Conservation (phyloP, 2,329 filamentous ascomycete species). For the Penicillium thymicola region DNA sequence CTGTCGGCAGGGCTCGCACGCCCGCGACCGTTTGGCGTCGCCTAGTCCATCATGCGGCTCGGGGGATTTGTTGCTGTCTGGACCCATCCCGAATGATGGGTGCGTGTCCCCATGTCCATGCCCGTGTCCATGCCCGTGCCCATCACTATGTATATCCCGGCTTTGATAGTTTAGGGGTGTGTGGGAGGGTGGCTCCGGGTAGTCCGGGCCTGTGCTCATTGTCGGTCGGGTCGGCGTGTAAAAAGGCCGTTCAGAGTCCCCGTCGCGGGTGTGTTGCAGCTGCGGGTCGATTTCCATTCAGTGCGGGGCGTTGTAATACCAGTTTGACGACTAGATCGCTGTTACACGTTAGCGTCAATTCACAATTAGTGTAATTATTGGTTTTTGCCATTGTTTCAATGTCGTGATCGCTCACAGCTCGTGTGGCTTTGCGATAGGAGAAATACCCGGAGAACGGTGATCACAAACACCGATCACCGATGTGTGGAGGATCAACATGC, state of each 20-base stretch:
- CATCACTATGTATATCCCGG: background rate
- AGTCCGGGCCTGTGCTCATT: slow-evolving; percentile 16
- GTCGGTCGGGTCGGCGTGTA: slow-evolving; percentile 11
- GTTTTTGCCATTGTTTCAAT: background rate
- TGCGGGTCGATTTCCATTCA: slow-evolving; percentile 37
- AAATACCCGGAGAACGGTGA: slow-evolving; percentile 17
- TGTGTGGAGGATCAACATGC: slow-evolving; percentile 3
- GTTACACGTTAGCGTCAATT: background rate
- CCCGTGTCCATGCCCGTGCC: background rate
- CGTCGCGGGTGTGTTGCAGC: slow-evolving; percentile 22
- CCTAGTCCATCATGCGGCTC: slow-evolving; percentile 22
- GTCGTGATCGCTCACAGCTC: background rate
- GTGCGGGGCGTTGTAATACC: background rate
- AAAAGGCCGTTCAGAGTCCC: slow-evolving; percentile 8
- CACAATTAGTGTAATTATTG: background rate
- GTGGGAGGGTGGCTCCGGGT: slow-evolving; percentile 30
- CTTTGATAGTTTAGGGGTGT: slow-evolving; percentile 10
- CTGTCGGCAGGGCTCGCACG: slow-evolving; percentile 71
- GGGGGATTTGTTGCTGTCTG: slow-evolving; percentile 6
- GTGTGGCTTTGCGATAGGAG: background rate
- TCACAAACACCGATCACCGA: slow-evolving; percentile 25
- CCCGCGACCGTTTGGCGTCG: slow-evolving; percentile 65
- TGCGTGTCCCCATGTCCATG: background rate
- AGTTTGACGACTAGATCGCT: background rate
- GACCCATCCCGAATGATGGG: background rate